Base-by-base conservation (phyloP, 192 early-diverging fungal species). In the Coemansia umbellata region DNA sequence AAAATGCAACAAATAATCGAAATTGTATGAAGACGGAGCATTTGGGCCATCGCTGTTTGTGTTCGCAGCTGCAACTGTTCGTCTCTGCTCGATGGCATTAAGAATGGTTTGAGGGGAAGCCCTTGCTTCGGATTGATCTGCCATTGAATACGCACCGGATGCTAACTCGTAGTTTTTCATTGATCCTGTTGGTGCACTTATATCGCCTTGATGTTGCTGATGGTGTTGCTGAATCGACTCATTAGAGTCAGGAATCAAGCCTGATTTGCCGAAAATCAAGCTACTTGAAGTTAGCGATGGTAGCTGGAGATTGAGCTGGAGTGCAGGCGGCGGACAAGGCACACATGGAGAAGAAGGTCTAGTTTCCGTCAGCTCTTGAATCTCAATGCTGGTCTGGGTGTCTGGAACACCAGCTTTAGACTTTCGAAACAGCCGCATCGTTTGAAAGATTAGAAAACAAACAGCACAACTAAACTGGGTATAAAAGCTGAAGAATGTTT, bases 371-470 rank as follows among this genome's bases (percentile, higher is more conserved):
- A 26, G 9, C 13, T 44, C 42, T 3, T 44, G 14, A n/a, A 26
- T 26, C 24, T n/a, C 28, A 4, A 13, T 26, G 14, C 13, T 26
- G 13, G 23, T 8, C 7, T 44, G 42, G 23, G 24, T n/a, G 0
- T 3, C 24, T 22, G 42, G 42, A 7, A 4, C 24, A 24, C 43
- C 55, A 11, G 51, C 27, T 36, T 75, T 75, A 28, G 55, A 56
- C 31, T 75, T 75, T 33, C 72, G 72, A 39, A 75, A 75, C 17
- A 75, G 53, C 33, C 72, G 52, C 72, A 75, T 74, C 17, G 22
- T 23, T 27, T n/a, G n/a, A n/a, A n/a, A n/a, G n/a, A n/a, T n/a
- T n/a, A n/a, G n/a, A n/a, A n/a, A n/a, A n/a, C n/a, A n/a, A n/a
- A n/a, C n/a, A n/a, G n/a, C n/a, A n/a, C n/a, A n/a, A n/a, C n/a